Evolutionary conservation across 306 rosid genomes (phyloP).

Genomic region (Cicer judaicum): DNA sequence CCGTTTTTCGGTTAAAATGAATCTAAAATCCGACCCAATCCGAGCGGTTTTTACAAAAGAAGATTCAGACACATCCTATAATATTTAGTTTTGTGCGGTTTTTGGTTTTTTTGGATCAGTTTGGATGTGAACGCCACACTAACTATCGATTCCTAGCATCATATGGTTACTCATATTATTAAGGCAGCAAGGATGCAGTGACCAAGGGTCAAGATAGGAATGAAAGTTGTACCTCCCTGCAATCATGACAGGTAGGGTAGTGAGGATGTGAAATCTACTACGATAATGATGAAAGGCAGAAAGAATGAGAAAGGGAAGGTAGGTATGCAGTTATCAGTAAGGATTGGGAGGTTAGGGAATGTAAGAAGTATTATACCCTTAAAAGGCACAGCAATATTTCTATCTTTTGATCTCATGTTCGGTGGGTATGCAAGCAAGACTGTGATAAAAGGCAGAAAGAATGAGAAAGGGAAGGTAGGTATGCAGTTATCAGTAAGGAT

Average conservation of each 20-base stretch:
- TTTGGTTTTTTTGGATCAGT: too few relatives aligned
- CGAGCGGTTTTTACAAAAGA: too few relatives aligned
- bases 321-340: neutral
- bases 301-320: neutral
- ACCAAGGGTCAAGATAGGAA: neutral
- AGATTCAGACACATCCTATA: too few relatives aligned
- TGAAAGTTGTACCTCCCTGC: neutral
- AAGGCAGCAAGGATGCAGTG: neutral
- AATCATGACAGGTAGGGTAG: neutral
- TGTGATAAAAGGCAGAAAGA: neutral
- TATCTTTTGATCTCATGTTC: neutral
- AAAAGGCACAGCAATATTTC: conserved; percentile 2
- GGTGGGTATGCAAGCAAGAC: neutral
- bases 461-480: neutral
- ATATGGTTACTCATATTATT: conserved; percentile 3
- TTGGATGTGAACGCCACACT: neutral
- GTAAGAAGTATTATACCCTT: neutral
- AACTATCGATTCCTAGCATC: conserved; percentile 3
- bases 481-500: neutral
- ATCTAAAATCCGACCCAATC: too few relatives aligned
- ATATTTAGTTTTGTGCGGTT: too few relatives aligned
- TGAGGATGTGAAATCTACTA: neutral
- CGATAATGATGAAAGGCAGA: neutral
- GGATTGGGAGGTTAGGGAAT: neutral
- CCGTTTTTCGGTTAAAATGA: too few relatives aligned